Evolutionary conservation across 2,329 filamentous ascomycete species (phyloP).

Genomic region (Colletotrichum tropicicola): DNA sequence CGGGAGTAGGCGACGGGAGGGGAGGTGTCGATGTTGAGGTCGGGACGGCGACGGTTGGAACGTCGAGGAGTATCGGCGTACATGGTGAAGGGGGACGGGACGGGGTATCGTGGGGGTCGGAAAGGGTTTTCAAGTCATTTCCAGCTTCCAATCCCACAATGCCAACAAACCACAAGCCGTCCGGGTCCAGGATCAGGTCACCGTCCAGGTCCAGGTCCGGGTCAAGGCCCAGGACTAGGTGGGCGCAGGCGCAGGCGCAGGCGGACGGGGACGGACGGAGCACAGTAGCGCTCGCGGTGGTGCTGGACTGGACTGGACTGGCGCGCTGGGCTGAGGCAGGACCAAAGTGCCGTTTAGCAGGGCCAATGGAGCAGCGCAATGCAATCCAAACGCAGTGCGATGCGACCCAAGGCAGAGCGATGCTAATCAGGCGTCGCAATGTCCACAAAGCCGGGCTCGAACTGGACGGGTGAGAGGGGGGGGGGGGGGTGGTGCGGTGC

Average conservation of each 20-base stretch:
- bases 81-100: slow-evolving; percentile 14
- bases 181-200: background rate
- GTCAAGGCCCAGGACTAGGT: background rate
- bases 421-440: slow-evolving; percentile 24
- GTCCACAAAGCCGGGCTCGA: slow-evolving; percentile 23
- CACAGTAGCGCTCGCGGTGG: background rate
- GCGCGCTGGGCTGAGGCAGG: background rate
- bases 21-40: slow-evolving; percentile 33
- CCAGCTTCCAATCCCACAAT: background rate
- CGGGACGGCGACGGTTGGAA: slow-evolving; percentile 31
- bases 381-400: background rate
- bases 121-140: slow-evolving; percentile 29
- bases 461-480: background rate
- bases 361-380: background rate
- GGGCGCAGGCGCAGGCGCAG: background rate
- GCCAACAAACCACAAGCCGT: background rate
- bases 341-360: slow-evolving; percentile 1
- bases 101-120: slow-evolving; percentile 23
- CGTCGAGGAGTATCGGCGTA: slow-evolving; percentile 27
- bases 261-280: background rate
- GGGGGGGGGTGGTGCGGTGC: background rate
- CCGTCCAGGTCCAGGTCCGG: background rate
- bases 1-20: slow-evolving; percentile 14
- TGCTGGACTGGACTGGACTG: background rate
- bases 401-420: slow-evolving; percentile 6